phyloP scores from a whole-genome alignment of 176 grass and related monocot genomes.

The Cocos nucifera region DNA sequence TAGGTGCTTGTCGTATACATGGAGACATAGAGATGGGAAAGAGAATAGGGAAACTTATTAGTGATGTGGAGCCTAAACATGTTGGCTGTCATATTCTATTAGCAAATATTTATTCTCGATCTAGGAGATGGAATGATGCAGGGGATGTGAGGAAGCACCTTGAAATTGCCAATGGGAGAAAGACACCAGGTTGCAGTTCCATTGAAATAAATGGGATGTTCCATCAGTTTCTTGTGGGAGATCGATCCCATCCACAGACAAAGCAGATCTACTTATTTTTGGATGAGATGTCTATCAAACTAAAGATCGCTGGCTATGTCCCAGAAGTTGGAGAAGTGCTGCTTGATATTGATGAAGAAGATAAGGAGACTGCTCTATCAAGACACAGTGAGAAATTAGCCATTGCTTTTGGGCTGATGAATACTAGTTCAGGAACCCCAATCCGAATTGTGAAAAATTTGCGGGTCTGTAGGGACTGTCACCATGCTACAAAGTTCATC shows the following conservation, averaged over 20 bases:
- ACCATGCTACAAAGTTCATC: constrained; percentile 13
- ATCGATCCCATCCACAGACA: constrained; percentile 3
- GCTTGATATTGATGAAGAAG: constrained; percentile 12
- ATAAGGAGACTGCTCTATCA: constrained; percentile 13
- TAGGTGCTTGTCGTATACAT: constrained; percentile 11
- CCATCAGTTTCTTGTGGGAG: constrained; percentile 8
- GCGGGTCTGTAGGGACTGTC: constrained; percentile 14
- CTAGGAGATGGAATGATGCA: constrained; percentile 12
- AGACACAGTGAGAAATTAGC: constrained; percentile 16
- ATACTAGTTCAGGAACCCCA: constrained; percentile 3
- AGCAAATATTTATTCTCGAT: constrained; percentile 14
- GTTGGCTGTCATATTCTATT: constrained; percentile 14
- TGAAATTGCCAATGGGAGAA: constrained; percentile 1
- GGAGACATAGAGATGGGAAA: constrained; percentile 13
- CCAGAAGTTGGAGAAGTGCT: constrained; percentile 16
- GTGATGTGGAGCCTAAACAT: constrained; percentile 1
- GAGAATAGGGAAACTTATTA: constrained; percentile 6
- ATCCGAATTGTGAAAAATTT: constrained; percentile 15
- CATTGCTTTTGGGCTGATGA: constrained; percentile 17
- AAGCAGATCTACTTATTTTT: constrained; percentile 10
- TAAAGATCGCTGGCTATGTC: constrained; percentile 3
- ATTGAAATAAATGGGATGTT: constrained; percentile 4
- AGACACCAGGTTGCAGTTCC: constrained; percentile 14
- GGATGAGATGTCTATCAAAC: constrained; percentile 14
- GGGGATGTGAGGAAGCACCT: constrained; percentile 4